Base-by-base conservation (phyloP, 2,329 filamentous ascomycete species). In the Chrysosporium keratinophilum region DNA sequence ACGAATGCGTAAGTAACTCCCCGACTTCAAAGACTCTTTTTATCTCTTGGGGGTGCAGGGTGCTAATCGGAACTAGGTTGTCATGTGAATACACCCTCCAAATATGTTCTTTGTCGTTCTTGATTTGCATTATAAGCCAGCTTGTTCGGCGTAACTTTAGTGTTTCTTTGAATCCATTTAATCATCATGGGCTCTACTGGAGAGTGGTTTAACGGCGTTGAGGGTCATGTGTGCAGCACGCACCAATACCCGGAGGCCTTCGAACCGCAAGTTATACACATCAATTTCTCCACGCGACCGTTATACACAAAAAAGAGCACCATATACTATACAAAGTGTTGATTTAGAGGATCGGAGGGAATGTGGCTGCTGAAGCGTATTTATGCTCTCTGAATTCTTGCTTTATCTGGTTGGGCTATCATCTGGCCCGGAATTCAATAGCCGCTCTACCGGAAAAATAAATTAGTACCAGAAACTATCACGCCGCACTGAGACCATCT, bases 1-100 rank as follows among this genome's bases (percentile, higher is more conserved):
- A 81, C 60, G 90, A 97, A 71, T 98, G 91, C 75, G 90, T 96
- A 81, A 74, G 79, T 75, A 19, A 28, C 11, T 2, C 23, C 28
- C 23, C 17, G 1, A 15, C 12, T 14, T 34, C 39, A 12, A 14
- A 4, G 37, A 20, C 15, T 33, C 31, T 33, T 28, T 47, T 4
- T 28, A 12, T 35, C 12, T n/a, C 34, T 49, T 5, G 15, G 11
- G 40, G 5, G 28, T 23, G 35, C 14, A 37, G 17, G 15, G 47
- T 50, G 28, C 53, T 52, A 47, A 57, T 33, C 11, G 37, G 40
- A n/a, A 50, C 23, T 47, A 63, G 60, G 52, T 61, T 46, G 56
- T 63, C 37, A 64, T 64, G 61, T 64, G 54, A 62, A 53, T 10
- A 44, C 12, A 19, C 40, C n/a, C 9, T 17, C n/a, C 10, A 19